phyloP scores from a whole-genome alignment of 2,329 filamentous ascomycete genomes.

The Aspergillus oerlinghausenensis region DNA sequence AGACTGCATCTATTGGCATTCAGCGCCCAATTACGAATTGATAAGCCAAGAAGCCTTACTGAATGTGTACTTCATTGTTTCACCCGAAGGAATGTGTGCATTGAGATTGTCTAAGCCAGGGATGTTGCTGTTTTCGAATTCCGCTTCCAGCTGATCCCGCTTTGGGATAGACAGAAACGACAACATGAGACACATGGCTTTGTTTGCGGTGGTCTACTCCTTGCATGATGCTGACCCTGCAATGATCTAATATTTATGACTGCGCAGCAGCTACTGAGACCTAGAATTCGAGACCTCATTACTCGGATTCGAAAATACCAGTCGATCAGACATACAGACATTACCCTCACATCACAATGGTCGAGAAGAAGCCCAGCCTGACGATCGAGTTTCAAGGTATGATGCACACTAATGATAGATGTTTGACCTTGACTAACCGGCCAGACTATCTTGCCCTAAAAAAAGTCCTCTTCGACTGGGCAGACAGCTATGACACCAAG shows the following conservation, averaged over 20 bases:
- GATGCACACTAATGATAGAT: background rate
- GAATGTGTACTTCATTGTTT: background rate
- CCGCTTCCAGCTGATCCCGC: background rate
- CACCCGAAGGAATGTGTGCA: background rate
- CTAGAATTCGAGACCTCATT: background rate
- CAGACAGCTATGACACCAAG: slow-evolving; percentile 43
- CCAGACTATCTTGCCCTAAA: slow-evolving; percentile 33
- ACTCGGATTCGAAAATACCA: background rate
- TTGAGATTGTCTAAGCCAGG: background rate
- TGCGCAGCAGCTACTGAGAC: background rate
- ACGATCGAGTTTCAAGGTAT: background rate
- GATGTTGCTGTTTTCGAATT: background rate
- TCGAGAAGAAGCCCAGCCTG: background rate
- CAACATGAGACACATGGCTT: background rate
- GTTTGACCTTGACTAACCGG: background rate
- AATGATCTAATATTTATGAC: background rate
- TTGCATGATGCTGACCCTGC: background rate
- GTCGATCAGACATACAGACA: background rate
- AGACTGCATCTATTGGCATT: background rate
- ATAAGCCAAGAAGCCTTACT: background rate
- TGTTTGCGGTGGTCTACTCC: background rate
- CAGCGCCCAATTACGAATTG: background rate
- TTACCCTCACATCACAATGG: background rate
- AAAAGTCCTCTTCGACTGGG: slow-evolving; percentile 40
- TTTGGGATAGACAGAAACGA: background rate